Conservation (phyloP, 352 stramenopile species). For the Aphanomyces stellatus region DNA sequence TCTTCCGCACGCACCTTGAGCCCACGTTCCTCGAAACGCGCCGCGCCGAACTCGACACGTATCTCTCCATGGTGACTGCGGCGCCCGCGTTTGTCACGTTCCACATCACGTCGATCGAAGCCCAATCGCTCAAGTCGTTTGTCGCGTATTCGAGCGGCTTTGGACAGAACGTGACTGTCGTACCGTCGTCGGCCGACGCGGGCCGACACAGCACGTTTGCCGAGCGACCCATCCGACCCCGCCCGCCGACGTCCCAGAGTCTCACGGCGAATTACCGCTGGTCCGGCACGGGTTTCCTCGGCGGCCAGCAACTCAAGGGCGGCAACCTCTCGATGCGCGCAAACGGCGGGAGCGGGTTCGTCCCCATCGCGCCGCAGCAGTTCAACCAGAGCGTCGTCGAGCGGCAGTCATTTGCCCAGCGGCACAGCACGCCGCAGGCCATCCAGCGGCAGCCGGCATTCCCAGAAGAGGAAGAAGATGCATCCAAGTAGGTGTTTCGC, state of each 20-base stretch:
- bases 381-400: slow-evolving; percentile 19
- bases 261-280: slow-evolving; percentile 61
- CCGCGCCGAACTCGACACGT: slow-evolving; percentile 66
- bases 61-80: slow-evolving; percentile 49
- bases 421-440: neutral
- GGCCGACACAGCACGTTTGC: slow-evolving; percentile 1
- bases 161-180: slow-evolving; percentile 53
- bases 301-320: slow-evolving; percentile 17
- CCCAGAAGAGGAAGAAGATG: neutral
- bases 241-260: slow-evolving; percentile 29
- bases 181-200: slow-evolving; percentile 23
- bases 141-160: slow-evolving; percentile 68
- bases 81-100: slow-evolving; percentile 66
- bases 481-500: neutral
- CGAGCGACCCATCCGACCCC: neutral
- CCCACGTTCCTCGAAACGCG: slow-evolving; percentile 53
- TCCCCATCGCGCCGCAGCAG: slow-evolving; percentile 14
- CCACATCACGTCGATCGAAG: slow-evolving; percentile 56
- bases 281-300: slow-evolving; percentile 72
- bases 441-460: neutral
- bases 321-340: neutral
- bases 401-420: slow-evolving; percentile 4
- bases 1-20: slow-evolving; percentile 60
- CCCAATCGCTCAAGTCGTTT: slow-evolving; percentile 74
- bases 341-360: neutral